Conservation (phyloP, 768 basidiomycete genomes). For the Sistotremastrum niveocremeum region DNA sequence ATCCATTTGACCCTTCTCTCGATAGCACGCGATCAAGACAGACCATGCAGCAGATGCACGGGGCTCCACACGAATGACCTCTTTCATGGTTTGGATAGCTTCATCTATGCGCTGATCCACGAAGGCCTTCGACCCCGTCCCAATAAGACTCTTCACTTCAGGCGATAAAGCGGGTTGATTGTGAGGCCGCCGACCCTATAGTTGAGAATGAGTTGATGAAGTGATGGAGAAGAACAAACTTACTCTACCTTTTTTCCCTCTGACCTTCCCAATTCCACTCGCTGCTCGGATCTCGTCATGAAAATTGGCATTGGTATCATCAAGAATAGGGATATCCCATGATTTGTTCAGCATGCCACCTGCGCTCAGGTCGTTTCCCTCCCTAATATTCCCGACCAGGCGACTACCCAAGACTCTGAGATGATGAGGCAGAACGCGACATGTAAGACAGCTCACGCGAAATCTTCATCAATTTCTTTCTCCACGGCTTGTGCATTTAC, state of each 20-base stretch:
- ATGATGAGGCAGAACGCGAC: conserved; percentile 19
- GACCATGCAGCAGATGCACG: conserved; percentile 75
- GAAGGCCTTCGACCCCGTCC: conserved; percentile 80
- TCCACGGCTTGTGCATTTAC: conserved; percentile 15
- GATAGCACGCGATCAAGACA: conserved; percentile 74
- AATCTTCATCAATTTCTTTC: conserved; percentile 39
- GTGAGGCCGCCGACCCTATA: conserved; percentile 28
- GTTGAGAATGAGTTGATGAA: conserved; percentile 1
- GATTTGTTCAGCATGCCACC: conserved; percentile 42
- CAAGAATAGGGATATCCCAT: conserved; percentile 52
- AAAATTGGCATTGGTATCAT: conserved; percentile 56
- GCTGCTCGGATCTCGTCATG: conserved; percentile 62
- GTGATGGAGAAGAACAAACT: neutral
- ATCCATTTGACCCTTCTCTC: conserved; percentile 51
- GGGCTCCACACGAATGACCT: conserved; percentile 90
- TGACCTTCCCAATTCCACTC: conserved; percentile 51
- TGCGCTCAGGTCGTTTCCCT: conserved; percentile 28
- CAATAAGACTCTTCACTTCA: conserved; percentile 62
- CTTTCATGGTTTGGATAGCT: conserved; percentile 71
- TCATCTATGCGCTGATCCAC: conserved; percentile 52
- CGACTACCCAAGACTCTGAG: conserved; percentile 28
- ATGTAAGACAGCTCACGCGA: conserved; percentile 22
- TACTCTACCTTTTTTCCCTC: conserved; percentile 32
- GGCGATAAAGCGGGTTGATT: conserved; percentile 47
- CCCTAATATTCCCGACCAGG: conserved; percentile 51